Evolutionary conservation across 805 yeast species (phyloP), one percentile per base, ranked within the genome.

Genomic region (Wickerhamomyces pijperi): DNA sequence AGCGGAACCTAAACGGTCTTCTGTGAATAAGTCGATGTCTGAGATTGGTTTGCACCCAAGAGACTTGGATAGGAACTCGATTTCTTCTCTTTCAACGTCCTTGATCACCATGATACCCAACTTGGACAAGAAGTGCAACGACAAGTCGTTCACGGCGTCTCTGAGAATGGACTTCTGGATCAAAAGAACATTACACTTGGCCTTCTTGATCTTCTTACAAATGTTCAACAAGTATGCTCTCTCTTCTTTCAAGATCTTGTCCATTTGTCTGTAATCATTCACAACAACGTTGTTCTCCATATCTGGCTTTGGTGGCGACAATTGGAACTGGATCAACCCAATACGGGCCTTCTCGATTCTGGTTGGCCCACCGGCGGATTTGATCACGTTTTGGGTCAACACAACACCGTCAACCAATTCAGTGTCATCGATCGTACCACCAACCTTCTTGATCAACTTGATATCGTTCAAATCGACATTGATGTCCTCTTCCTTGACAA

Each of bases 181-280:
- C 87, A 51, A 86, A 82, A 65, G 83, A 83, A 46, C 63, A 66
- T 64, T 78, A 80, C 98, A 92, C 64, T 88, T 92, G 48, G 97
- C 82, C 71, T 92, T 92, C 59, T 94, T 92, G 65, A 92, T 86
- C 59, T 85, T 86, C 64, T 92, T 92, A 69, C 96, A 88, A 58
- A 92, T 83, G 60, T 90, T 90, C 58, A 92, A 73, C 55, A 92
- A 67, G 59, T 92, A 92, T 21, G 95, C 92, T 59, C 99, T 80
- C 70, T 92, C 98, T 65, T 92, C 99, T 58, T 94, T 92, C 58
- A 92, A 70, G 51, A 92, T 92, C 67, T 90, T 92, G 64, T 92
- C 99, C 99, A 92, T 92, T 64, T 92, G 98, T 63, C 98, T 77
- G 68, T 92, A 92, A 62, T 92, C 99, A 57, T 84, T 92, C 40